Base-by-base conservation (phyloP, 768 basidiomycete genomes). In the Hemileccinum impolitum region DNA sequence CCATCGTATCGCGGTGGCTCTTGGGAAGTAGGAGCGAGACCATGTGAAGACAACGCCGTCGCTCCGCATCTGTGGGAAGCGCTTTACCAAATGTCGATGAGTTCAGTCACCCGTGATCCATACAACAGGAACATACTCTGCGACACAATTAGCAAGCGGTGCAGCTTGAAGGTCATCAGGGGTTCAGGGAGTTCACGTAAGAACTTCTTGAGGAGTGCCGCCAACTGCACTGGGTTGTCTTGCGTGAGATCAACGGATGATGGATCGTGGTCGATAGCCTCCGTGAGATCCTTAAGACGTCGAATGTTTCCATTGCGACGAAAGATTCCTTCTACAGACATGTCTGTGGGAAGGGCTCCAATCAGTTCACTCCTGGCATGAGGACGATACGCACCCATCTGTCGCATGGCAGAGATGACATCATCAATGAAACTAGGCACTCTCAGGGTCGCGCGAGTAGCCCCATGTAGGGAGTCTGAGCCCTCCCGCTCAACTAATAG, bases 301-400 rank as follows among this genome's bases (percentile, higher is more conserved):
- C 93, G 81, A 62, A 98, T 98, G 65, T 98, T 98, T 45, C 96
- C 96, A 61, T 94, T 96, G 73, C 94, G 94, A 47, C 96, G 82
- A 78, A 99, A 99, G 56, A 99, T 95, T 50, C 96, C 96, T 70
- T 98, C 96, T 35, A 99, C 79, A 9, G 96, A 98, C 91, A 99
- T 94, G 72, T 99, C 96, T 98, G 56, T 30, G 44, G 44, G 31
- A 39, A 28, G 28, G 47, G 12, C 21, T 26, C 63, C 36, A 37
- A 38, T 46, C 21, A 47, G 34, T 15, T 30, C 32, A 25, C 9
- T 41, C 38, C 25, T 43, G 25, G 45, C 30, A 31, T 40, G 37
- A 53, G 18, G 51, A 45, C 25, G 17, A 32, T 31, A 47, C 87
- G 55, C 48, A 96, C 95, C 95, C 96, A 98, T 98, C 67, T 97